Evolutionary conservation across 2,329 filamentous ascomycete genomes (phyloP).

Genomic region (Scleromitrula shiraiana): DNA sequence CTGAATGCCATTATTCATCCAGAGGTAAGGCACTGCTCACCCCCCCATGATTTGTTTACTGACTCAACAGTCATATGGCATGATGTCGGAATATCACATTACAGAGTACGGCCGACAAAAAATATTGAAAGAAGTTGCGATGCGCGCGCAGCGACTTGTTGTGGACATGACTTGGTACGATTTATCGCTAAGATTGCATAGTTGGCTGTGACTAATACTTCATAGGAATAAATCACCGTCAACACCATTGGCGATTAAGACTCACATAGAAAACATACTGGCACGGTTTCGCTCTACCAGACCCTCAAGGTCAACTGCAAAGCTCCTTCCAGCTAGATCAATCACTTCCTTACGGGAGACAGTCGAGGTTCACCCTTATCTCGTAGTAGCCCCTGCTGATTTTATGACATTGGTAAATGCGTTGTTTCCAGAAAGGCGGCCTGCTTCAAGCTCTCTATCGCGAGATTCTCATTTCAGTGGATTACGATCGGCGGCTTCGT

Average conservation of each 20-base stretch:
- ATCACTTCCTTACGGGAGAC: constrained; percentile 68
- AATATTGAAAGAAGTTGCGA: constrained; percentile 70
- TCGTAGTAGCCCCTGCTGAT: constrained; percentile 74
- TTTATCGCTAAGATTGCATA: constrained; percentile 7
- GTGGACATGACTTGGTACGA: constrained; percentile 60
- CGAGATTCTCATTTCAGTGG: constrained; percentile 47
- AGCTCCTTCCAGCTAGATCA: constrained; percentile 62
- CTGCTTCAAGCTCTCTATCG: constrained; percentile 45
- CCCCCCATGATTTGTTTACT: constrained; percentile 8
- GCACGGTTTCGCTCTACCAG: constrained; percentile 45
- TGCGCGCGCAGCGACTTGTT: constrained; percentile 70
- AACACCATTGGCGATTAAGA: constrained; percentile 53
- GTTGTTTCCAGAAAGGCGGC: constrained; percentile 68
- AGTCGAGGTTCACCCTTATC: constrained; percentile 69
- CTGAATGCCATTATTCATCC: constrained; percentile 79
- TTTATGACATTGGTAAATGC: constrained; percentile 73
- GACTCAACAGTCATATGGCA: constrained; percentile 42
- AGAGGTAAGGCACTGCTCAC: constrained; percentile 49
- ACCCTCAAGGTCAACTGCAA: constrained; percentile 40
- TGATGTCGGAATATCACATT: constrained; percentile 86
- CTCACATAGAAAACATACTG: constrained; percentile 65
- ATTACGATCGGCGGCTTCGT: constrained; percentile 59
- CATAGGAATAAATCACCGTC: constrained; percentile 50
- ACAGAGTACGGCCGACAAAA: constrained; percentile 83
- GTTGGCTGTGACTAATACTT: constrained; percentile 4